Base-by-base conservation (phyloP, 441 rosid species). In the Jatropha multifida region DNA sequence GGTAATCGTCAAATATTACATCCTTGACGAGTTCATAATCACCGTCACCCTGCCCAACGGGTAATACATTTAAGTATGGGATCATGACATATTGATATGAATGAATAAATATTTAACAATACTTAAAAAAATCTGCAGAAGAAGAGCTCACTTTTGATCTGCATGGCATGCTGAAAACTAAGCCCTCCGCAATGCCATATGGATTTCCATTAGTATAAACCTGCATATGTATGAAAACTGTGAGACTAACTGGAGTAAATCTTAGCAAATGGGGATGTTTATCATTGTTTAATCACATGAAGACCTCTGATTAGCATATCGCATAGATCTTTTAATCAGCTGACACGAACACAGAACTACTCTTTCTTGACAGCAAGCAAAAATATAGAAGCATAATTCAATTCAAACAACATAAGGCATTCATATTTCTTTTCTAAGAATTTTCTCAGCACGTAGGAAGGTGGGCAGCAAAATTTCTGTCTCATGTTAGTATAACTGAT, bases 91-190 rank as follows among this genome's bases (percentile, higher is more conserved):
- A 15, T 17, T 5, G 7, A 18, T 5, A 61, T 15, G 15, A 3
- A 10, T 63, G 4, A 67, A 69, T 15, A 20, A 32, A 32, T 32
- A 32, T 32, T 32, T 32, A 44, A 41, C 0, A 1, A 41, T 14
- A 27, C 38, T 48, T 37, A 56, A 18, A 63, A 15, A 68, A 4
- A 1, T 1, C 23, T 41, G n/a, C 32, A 2, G 46, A 5, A 15
- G 26, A 32, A 78, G n/a, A 52, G 69, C 85, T 81, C 78, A 92
- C 99, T 65, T 88, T 88, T 77, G 99, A 95, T 81, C 96, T 79
- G 90, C 99, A 95, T 37, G 97, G 99, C 97, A 93, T 88, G 86
- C 99, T 95, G 86, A 93, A 95, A 65, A 95, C 95, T 23, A 92
- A 88, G 74, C 79, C 99, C 76, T 93, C 95, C 0, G 85, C 90